Percentiles rank a stretch among this genome's conserved stretches.
These are phyloP conservation scores for Hypoxylon sp. DNA, from an alignment of 2,329 filamentous ascomycete genomes.

Conservation along the genomic window DNA sequence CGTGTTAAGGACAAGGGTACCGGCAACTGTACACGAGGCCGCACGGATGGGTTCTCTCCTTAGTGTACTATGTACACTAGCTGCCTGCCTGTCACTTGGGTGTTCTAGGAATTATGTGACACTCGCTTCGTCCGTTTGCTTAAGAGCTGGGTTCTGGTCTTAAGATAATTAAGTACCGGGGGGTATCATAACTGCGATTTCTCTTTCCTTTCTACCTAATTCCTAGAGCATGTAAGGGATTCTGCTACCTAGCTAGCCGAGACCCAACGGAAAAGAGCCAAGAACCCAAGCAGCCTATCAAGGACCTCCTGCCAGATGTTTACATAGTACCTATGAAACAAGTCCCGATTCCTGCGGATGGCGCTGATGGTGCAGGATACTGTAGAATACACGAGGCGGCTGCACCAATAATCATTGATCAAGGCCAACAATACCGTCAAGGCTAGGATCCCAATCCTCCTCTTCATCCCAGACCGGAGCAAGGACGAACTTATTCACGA, in stretches of 20 bases:
- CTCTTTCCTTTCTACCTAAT: constrained; percentile 5
- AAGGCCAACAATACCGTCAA: constrained; percentile 53
- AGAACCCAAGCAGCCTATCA: neutral
- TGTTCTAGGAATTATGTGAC: constrained; percentile 23
- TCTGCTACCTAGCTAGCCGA: constrained; percentile 6
- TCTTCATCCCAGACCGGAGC: constrained; percentile 72
- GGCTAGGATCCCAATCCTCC: constrained; percentile 67
- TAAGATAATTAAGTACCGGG: constrained; percentile 13
- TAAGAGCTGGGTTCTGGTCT: constrained; percentile 19
- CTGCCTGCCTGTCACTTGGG: neutral
- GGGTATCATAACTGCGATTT: constrained; percentile 34
- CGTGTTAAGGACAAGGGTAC: constrained; percentile 26
- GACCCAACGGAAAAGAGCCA: constrained; percentile 5
- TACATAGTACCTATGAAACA: constrained; percentile 19
- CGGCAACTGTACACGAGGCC: constrained; percentile 8
- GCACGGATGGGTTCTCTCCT: constrained; percentile 30
- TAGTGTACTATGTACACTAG: neutral
- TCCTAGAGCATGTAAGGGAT: neutral
- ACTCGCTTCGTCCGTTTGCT: constrained; percentile 23
- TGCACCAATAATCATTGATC: constrained; percentile 6
- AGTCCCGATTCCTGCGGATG: neutral
- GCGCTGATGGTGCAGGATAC: neutral
- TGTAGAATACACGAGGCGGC: neutral
- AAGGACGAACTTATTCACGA: constrained; percentile 73
- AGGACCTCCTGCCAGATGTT: neutral